Evolutionary conservation across 192 early-diverging fungal species (phyloP).

Genomic region (Backusella morwellensis): DNA sequence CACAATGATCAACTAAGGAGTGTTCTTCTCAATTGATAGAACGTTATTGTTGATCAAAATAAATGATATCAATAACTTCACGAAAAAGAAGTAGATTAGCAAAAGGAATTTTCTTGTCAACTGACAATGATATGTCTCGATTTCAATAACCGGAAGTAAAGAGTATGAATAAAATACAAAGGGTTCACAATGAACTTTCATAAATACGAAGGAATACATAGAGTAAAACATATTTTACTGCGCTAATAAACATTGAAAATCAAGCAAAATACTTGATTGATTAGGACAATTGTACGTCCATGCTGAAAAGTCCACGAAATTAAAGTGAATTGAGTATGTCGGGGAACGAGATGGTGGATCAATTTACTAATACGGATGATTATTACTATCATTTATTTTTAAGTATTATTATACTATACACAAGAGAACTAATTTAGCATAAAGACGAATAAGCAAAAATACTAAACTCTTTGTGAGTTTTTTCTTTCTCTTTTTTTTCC

Average conservation of each 20-base stretch:
- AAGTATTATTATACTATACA: not conserved
- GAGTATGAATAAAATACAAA: not conserved
- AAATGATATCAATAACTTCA: not conserved
- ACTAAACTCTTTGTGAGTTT: not conserved
- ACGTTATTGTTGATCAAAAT: not conserved
- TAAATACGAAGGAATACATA: no score
- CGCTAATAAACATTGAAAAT: no score
- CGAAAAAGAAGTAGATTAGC: not conserved
- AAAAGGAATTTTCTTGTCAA: not conserved
- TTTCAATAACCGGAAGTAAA: not conserved
- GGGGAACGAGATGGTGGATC: not conserved
- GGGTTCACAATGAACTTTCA: no score
- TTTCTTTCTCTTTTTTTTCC: not conserved
- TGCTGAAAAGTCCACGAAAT: not conserved
- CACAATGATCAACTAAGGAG: not conserved
- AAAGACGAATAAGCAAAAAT: not conserved
- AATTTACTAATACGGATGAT: not conserved
- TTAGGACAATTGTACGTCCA: not conserved
- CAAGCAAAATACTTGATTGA: not conserved
- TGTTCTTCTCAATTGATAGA: not conserved
- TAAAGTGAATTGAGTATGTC: not conserved
- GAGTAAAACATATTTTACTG: no score
- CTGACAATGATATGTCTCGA: not conserved
- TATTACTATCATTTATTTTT: not conserved
- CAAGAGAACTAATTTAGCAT: not conserved